Evolutionary conservation across 371 early-diverging fungal species (phyloP).

Genomic region (Circinella minor): DNA sequence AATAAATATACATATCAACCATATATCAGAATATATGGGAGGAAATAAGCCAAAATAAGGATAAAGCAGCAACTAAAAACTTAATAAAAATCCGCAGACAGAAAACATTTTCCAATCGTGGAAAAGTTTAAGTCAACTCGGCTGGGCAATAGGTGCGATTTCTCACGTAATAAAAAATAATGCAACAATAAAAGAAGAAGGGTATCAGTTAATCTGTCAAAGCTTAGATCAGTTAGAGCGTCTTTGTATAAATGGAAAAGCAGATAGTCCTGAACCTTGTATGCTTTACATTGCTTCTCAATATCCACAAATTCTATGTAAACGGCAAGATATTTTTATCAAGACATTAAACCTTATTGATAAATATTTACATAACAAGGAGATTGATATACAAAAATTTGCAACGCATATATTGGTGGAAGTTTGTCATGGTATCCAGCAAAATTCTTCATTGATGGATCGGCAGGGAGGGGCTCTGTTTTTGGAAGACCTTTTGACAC

Average conservation of each 20-base stretch:
- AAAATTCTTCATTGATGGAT: slow-evolving; percentile 37
- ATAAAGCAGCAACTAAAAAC: neutral
- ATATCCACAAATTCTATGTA: neutral
- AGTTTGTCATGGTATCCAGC: slow-evolving; percentile 91
- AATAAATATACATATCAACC: neutral
- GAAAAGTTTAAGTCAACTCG: slow-evolving; percentile 28
- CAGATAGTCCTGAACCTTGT: neutral
- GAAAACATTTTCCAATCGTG: neutral
- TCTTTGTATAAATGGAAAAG: neutral
- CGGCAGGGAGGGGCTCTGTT: slow-evolving; percentile 20
- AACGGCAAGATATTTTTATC: neutral
- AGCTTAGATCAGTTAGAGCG: slow-evolving; percentile 62
- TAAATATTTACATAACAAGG: slow-evolving; percentile 96
- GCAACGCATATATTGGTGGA: slow-evolving; percentile 98
- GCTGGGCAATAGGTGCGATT: slow-evolving; percentile 98
- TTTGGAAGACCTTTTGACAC: slow-evolving; percentile 80
- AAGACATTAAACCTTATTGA: slow-evolving; percentile 28
- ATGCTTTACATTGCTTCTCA: neutral
- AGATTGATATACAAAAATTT: slow-evolving; percentile 98
- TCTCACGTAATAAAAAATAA: slow-evolving; percentile 54
- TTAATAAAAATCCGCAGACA: neutral
- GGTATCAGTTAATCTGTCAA: slow-evolving; percentile 89
- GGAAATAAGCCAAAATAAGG: neutral
- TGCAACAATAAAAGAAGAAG: slow-evolving; percentile 40
- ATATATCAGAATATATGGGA: neutral